phyloP scores from a whole-genome alignment of 2,329 filamentous ascomycete genomes.

The Calonectria pseudoturangicola region DNA sequence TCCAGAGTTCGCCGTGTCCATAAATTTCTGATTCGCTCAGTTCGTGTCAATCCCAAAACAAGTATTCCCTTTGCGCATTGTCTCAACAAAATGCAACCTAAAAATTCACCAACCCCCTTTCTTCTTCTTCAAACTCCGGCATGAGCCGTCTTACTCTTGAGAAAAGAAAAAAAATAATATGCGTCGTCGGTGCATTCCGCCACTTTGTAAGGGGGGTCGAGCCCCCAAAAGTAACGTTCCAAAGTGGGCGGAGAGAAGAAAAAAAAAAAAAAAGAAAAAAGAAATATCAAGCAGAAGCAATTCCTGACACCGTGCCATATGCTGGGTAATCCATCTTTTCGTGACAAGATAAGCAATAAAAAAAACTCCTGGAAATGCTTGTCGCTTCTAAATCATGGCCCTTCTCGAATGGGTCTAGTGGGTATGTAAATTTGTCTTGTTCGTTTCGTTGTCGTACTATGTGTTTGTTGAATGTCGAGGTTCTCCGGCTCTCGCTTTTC shows the following conservation, averaged over 20 bases:
- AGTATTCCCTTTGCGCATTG: conserved; percentile 30
- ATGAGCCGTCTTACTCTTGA: conserved; percentile 45
- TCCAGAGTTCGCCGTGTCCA: conserved; percentile 33
- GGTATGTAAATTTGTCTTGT: conserved; percentile 34
- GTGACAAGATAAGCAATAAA: conserved; percentile 34
- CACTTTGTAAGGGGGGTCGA: conserved; percentile 15
- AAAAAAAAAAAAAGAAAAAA: background rate
- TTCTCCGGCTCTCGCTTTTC: conserved; percentile 15
- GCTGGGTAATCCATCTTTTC: conserved; percentile 44
- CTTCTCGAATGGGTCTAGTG: conserved; percentile 47
- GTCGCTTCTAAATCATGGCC: conserved; percentile 52
- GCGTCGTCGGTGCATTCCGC: conserved; percentile 43
- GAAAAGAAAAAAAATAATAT: conserved; percentile 23
- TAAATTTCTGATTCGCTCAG: conserved; percentile 27
- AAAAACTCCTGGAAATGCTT: conserved; percentile 52
- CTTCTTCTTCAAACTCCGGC: conserved; percentile 42
- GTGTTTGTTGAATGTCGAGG: conserved; percentile 26
- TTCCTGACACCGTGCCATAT: conserved; percentile 45
- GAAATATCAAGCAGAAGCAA: conserved; percentile 44
- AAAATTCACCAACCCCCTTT: conserved; percentile 37
- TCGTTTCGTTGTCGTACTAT: conserved; percentile 8
- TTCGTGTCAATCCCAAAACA: conserved; percentile 28
- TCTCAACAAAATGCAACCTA: conserved; percentile 48
- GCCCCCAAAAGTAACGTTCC: conserved; percentile 18
- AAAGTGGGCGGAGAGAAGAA: conserved; percentile 17